Evolutionary conservation across 2,329 filamentous ascomycete species (phyloP), one percentile per base, ranked within the genome.

Genomic region (Reticulascus tulasneorum): DNA sequence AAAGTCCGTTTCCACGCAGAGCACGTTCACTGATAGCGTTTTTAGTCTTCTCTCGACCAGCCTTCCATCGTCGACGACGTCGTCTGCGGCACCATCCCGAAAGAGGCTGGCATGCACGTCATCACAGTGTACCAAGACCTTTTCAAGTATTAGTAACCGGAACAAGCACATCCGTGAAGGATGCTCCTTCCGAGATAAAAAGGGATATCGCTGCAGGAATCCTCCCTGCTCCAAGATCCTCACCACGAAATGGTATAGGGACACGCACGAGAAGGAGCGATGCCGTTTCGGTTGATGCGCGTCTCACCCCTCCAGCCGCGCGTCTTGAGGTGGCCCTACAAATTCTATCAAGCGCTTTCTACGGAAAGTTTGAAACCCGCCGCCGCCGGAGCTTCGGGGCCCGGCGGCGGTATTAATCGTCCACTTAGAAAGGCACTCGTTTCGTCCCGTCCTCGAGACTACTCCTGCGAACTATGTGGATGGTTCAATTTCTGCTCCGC

Each of bases 101-200:
- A 15, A 16, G 24, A 37, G 39, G 17, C 39, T 43, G 12, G 27
- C 39, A 13, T 59, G 55, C 38, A 12, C 28, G 9, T 9, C 27
- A 6, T 21, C 36, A 7, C 29, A 30, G 9, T 59, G 55, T 23
- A 32, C 38, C 26, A 58, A 56, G 43, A 46, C 39, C 13, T 58
- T 59, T 20, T 52, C 54, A 2, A 58, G 44, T 31, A 37, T 49
- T 18, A 52, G 54, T 39, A 59, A 58, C 33, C 48, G 52, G 17
- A 57, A 57, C 38, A 59, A 58, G 35, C 55, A 59, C 44, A 48
- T 50, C 41, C 48, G 45, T 3, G 47, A 54, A 29, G 54, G 52
- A 3, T 59, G 55, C 25, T 40, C 46, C 4, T 44, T 47, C 18
- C 45, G 49, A 6, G 44, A 48, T 21, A 47, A 46, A 16, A 42